Evolutionary conservation across 495 filamentous ascomycete genomes (phyloP).

Genomic region (Penicillium crystallinum): DNA sequence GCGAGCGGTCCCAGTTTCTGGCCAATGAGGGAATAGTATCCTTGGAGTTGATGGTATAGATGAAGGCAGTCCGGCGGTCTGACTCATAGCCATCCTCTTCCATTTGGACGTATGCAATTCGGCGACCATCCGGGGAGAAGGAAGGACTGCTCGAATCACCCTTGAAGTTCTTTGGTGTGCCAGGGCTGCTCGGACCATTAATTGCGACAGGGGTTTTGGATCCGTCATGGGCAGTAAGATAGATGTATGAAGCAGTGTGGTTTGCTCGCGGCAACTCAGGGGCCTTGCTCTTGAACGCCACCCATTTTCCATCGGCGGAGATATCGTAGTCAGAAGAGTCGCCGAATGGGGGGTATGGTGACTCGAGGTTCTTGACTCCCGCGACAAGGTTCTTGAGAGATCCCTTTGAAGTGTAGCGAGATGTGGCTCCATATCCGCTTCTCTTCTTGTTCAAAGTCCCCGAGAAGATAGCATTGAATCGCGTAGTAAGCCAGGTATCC

Average conservation of each 20-base stretch:
- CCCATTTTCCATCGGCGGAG: constrained; percentile 35
- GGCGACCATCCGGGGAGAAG: constrained; percentile 36
- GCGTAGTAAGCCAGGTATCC: constrained; percentile 59
- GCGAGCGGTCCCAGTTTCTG: constrained; percentile 39
- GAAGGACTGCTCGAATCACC: constrained; percentile 30
- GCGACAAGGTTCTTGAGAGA: constrained; percentile 39
- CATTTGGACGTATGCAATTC: constrained; percentile 40
- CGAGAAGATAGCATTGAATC: constrained; percentile 44
- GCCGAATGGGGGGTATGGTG: constrained; percentile 40
- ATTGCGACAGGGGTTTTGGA: constrained; percentile 26
- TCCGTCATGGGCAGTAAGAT: constrained; percentile 35
- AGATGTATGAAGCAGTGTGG: constrained; percentile 35
- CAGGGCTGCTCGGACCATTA: constrained; percentile 30
- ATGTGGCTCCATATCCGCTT: constrained; percentile 5
- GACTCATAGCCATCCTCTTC: constrained; percentile 32
- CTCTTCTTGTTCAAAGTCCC: constrained; percentile 29
- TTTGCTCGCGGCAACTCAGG: constrained; percentile 37
- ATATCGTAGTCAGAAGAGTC: constrained; percentile 39
- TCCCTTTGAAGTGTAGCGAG: constrained; percentile 13
- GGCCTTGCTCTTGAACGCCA: constrained; percentile 41
- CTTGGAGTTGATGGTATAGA: constrained; percentile 28
- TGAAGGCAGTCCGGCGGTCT: constrained; percentile 32
- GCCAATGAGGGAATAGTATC: constrained; percentile 28
- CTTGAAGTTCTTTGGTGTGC: constrained; percentile 23
- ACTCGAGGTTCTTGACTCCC: constrained; percentile 41